phyloP scores from a whole-genome alignment of 176 grass and related monocot species.

The Triticum timopheevii region DNA sequence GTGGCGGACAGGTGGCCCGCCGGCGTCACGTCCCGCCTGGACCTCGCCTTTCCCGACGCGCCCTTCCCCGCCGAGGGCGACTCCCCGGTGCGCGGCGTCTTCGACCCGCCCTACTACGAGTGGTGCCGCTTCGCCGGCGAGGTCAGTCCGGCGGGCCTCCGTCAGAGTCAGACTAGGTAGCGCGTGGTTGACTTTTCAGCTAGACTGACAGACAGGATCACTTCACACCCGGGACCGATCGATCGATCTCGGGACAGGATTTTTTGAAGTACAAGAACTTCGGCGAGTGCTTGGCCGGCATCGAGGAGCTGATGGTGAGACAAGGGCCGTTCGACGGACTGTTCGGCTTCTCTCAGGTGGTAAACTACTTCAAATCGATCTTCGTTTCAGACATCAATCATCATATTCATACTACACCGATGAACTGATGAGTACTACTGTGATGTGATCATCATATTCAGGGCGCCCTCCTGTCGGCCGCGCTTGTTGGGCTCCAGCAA shows the following conservation, averaged over 20 bases:
- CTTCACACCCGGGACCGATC: neutral
- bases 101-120: conserved; percentile 79
- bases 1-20: conserved; percentile 69
- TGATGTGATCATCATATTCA: neutral
- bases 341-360: conserved; percentile 85
- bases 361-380: neutral
- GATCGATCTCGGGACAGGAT: conserved; percentile 14
- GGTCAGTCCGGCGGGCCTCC: conserved; percentile 26
- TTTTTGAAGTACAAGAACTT: conserved; percentile 62
- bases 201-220: neutral
- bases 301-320: conserved; percentile 82
- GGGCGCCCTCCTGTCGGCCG: conserved; percentile 15
- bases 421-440: neutral
- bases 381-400: neutral
- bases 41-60: conserved; percentile 83
- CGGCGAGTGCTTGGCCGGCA: conserved; percentile 51
- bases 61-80: conserved; percentile 69
- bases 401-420: no score
- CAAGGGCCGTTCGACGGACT: conserved; percentile 78
- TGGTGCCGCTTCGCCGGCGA: conserved; percentile 67
- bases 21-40: conserved; percentile 66
- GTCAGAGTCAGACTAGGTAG: no score
- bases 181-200: neutral
- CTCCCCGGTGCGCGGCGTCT: conserved; percentile 63
- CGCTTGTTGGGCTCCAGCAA: conserved; percentile 66